A percentile compares a stretch with the other conserved stretches of the same genome.
Evolutionary conservation across 768 basidiomycete species (phyloP).

Genomic region (Lentinus brumalis): DNA sequence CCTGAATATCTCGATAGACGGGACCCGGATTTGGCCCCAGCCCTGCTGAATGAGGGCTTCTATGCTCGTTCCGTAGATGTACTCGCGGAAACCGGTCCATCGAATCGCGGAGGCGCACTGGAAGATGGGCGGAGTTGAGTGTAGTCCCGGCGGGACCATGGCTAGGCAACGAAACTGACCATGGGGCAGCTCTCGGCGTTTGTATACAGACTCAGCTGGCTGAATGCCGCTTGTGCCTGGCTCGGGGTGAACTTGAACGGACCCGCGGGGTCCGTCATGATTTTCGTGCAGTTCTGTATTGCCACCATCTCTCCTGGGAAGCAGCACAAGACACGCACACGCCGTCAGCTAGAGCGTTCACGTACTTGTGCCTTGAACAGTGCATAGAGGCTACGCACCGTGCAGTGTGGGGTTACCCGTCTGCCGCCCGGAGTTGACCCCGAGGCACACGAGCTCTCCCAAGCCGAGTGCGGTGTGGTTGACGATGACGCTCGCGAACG

Average conservation of each 20-base stretch:
- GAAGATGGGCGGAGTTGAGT: no score
- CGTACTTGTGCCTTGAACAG: no score
- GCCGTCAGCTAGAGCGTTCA: no score
- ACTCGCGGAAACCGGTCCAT: slow-evolving; percentile 17
- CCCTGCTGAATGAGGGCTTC: slow-evolving; percentile 11
- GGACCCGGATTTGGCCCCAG: slow-evolving; percentile 15
- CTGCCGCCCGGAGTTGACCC: slow-evolving; percentile 3
- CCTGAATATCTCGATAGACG: slow-evolving; percentile 15
- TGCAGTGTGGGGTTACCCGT: slow-evolving; percentile 15
- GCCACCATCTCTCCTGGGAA: slow-evolving; percentile 14
- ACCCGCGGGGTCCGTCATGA: slow-evolving; percentile 13
- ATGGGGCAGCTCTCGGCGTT: slow-evolving; percentile 20
- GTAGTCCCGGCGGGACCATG: no score
- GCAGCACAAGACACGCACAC: no score
- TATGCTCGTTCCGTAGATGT: slow-evolving; percentile 18
- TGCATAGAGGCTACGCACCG: not conserved
- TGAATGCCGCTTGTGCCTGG: slow-evolving; percentile 12
- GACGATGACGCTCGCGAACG: slow-evolving; percentile 15
- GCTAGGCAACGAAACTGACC: not conserved
- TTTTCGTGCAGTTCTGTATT: slow-evolving; percentile 16
- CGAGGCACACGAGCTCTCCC: slow-evolving; percentile 16
- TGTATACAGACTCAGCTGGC: slow-evolving; percentile 15
- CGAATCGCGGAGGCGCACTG: slow-evolving; percentile 19
- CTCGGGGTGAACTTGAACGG: slow-evolving; percentile 7
- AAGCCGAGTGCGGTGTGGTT: slow-evolving; percentile 14